These are phyloP conservation scores for Corylus avellana DNA, from an alignment of 306 rosid species.

Conservation along the genomic window DNA sequence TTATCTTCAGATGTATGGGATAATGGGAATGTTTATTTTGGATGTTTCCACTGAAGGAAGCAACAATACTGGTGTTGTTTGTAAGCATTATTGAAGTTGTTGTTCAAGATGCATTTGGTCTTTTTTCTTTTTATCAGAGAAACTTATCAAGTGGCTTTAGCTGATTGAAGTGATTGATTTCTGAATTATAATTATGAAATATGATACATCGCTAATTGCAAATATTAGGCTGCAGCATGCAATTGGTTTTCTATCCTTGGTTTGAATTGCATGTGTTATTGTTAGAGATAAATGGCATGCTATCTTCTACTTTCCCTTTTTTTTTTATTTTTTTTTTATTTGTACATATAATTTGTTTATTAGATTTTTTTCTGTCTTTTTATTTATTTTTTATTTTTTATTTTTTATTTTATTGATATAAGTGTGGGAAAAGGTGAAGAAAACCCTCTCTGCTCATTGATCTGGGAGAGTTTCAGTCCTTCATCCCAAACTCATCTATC, in stretches of 20 bases:
- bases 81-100: conserved; percentile 11
- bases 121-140: background rate
- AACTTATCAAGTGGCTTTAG: background rate
- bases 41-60: conserved; percentile 19
- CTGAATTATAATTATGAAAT: background rate
- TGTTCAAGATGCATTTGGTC: background rate
- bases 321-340: background rate
- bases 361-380: background rate
- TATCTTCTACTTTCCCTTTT: background rate
- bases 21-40: conserved; percentile 4
- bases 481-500: background rate
- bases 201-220: background rate
- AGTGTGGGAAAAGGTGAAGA: background rate
- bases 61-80: conserved; percentile 7
- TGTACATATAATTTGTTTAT: background rate
- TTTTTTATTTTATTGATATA: background rate
- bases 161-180: background rate
- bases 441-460: background rate
- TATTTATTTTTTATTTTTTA: background rate
- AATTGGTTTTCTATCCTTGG: too few species aligned
- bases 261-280: background rate
- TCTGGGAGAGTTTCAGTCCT: background rate
- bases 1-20: background rate
- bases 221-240: background rate
- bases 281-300: background rate